Percentiles rank a stretch among this genome's conserved stretches.
These are phyloP conservation scores for Yamadazyma triangularis DNA, from an alignment of 1,139 yeast species.

Conservation along the genomic window DNA sequence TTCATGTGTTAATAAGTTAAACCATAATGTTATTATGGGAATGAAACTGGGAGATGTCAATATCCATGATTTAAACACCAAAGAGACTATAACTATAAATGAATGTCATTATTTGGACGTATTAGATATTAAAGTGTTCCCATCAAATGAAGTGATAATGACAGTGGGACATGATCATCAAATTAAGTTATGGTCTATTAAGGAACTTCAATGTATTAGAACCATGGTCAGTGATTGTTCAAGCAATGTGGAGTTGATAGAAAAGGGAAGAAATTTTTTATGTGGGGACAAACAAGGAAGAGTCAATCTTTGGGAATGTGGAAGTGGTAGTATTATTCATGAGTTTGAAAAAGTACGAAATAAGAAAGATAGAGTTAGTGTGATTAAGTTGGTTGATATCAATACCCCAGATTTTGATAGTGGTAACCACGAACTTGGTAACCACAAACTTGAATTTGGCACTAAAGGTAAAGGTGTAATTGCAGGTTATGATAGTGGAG, in stretches of 20 bases:
- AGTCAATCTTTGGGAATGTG: constrained; percentile 65
- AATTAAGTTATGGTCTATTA: constrained; percentile 57
- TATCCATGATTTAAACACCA: constrained; percentile 9
- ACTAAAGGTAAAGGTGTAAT: constrained; percentile 24
- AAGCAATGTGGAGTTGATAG: constrained; percentile 43
- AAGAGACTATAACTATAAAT: constrained; percentile 12
- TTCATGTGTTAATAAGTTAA: constrained; percentile 6
- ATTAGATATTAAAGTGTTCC: constrained; percentile 37
- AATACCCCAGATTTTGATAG: constrained; percentile 2
- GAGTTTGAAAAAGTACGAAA: constrained; percentile 30
- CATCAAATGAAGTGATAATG: constrained; percentile 55
- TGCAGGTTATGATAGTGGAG: constrained; percentile 47
- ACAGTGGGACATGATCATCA: constrained; percentile 54
- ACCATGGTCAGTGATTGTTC: constrained; percentile 26
- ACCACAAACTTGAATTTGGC: constrained; percentile 11
- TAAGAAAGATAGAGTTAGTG: constrained; percentile 27
- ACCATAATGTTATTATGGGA: constrained; percentile 31
- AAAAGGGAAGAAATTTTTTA: constrained; percentile 61
- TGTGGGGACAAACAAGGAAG: constrained; percentile 51
- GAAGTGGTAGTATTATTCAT: constrained; percentile 43
- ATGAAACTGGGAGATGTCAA: constrained; percentile 37
- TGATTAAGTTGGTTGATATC: constrained; percentile 9
- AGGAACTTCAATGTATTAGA: constrained; percentile 44
- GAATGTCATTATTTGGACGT: constrained; percentile 49
- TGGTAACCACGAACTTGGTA: constrained; percentile 1